Percentiles rank a stretch among this genome's conserved stretches.
Evolutionary conservation across 1,139 yeast species (phyloP).

Genomic region (Meyerozyma sp.): DNA sequence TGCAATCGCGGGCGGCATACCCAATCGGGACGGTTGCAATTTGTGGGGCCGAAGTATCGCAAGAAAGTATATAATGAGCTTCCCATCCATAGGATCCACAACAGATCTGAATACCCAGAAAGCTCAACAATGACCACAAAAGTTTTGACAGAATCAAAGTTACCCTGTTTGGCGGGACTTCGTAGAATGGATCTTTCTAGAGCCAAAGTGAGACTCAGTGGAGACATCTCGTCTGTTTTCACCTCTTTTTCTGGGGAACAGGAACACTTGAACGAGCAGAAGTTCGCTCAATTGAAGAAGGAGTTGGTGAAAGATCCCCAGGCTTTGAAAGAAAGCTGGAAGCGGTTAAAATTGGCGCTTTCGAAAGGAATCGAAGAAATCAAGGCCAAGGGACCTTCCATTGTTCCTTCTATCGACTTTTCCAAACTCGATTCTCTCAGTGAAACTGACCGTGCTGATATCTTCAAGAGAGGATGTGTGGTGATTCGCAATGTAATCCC

Average conservation of each 20-base stretch:
- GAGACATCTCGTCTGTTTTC: conserved; percentile 19
- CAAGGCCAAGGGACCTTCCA: conserved; percentile 12
- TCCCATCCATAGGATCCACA: not conserved
- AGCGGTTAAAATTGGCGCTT: conserved; percentile 16
- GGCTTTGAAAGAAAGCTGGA: conserved; percentile 18
- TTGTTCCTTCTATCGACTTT: conserved; percentile 15
- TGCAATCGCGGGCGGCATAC: conserved; percentile 4
- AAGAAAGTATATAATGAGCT: not conserved
- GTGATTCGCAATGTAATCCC: conserved; percentile 25
- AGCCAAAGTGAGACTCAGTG: conserved; percentile 12
- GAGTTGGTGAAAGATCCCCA: conserved; percentile 16
- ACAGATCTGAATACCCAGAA: not conserved
- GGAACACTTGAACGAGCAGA: conserved; percentile 4
- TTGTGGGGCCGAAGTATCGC: not conserved
- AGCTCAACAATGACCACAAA: not conserved
- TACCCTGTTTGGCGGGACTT: not conserved
- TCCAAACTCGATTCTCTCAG: conserved; percentile 8
- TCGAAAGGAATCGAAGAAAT: conserved; percentile 15
- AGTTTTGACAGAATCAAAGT: not conserved
- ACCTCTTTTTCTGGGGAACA: conserved; percentile 8
- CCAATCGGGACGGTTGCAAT: conserved; percentile 3
- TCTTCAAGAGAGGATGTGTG: conserved; percentile 19
- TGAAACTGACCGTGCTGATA: conserved; percentile 8
- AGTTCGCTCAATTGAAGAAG: conserved; percentile 15
- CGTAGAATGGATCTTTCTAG: conserved; percentile 7